Conservation (phyloP, 2,329 filamentous ascomycete genomes). For the Colletotrichum endophyticum region DNA sequence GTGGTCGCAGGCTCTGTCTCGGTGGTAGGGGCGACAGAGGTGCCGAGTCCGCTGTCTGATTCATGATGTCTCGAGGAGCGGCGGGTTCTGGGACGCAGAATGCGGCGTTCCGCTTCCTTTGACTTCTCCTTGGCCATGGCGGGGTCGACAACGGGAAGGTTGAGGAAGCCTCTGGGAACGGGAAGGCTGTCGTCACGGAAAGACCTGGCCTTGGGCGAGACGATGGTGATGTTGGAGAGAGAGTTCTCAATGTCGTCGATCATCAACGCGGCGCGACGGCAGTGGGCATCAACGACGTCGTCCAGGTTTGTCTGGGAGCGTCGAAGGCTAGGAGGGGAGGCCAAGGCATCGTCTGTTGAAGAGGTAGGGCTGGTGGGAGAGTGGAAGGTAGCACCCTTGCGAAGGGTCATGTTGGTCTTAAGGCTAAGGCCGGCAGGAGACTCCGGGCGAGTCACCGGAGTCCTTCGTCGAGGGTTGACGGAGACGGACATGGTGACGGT, state of each 20-base stretch:
- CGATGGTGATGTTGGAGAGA: conserved; percentile 51
- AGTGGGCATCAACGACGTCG: conserved; percentile 73
- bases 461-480: conserved; percentile 52
- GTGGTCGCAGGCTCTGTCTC: conserved; percentile 51
- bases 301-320: conserved; percentile 74
- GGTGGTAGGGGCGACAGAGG: conserved; percentile 72
- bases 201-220: conserved; percentile 40
- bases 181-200: conserved; percentile 63
- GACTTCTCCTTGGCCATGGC: conserved; percentile 45
- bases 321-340: conserved; percentile 55
- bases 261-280: conserved; percentile 71
- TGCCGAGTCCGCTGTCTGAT: conserved; percentile 88
- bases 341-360: conserved; percentile 46
- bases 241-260: conserved; percentile 70
- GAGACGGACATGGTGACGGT: conserved; percentile 46
- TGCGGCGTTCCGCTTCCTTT: conserved; percentile 49
- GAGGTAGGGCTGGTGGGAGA: conserved; percentile 44
- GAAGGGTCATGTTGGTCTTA: conserved; percentile 64
- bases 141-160: conserved; percentile 58
- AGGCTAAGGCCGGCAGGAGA: conserved; percentile 46
- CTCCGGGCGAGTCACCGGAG: conserved; percentile 44
- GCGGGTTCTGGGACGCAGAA: conserved; percentile 58
- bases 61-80: conserved; percentile 69
- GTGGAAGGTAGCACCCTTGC: conserved; percentile 74
- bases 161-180: conserved; percentile 64